These are phyloP conservation scores for Teunomyces tritomae DNA, from an alignment of 805 yeast genomes.

Conservation along the genomic window DNA sequence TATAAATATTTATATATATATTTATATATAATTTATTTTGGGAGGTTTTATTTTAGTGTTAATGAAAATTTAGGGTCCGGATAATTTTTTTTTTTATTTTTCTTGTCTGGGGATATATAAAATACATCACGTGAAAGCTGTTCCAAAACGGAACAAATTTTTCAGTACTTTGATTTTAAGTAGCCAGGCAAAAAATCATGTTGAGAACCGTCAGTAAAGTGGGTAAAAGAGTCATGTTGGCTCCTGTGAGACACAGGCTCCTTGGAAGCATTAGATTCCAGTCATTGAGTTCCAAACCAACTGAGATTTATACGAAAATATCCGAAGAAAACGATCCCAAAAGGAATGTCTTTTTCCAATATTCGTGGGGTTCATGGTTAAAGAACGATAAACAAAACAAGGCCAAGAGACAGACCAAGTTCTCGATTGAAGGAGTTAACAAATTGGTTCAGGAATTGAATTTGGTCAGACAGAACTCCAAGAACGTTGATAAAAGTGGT, in stretches of 20 bases:
- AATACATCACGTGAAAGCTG: not conserved
- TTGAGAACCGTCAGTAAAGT: not conserved
- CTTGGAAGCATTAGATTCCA: not conserved
- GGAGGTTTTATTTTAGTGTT: not conserved
- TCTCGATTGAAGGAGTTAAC: constrained; percentile 76
- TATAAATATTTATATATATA: too few species aligned
- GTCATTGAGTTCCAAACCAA: constrained; percentile 18
- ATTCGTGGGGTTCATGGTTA: constrained; percentile 96
- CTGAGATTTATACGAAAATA: constrained; percentile 51
- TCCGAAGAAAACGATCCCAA: constrained; percentile 64
- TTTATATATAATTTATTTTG: too few species aligned
- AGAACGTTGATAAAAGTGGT: constrained; percentile 22
- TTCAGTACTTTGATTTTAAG: not conserved
- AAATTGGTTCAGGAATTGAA: constrained; percentile 48
- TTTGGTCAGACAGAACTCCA: constrained; percentile 26
- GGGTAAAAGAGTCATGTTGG: not conserved
- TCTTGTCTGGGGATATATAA: not conserved
- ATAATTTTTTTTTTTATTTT: too few species aligned
- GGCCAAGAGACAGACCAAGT: constrained; percentile 71
- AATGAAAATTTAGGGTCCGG: not conserved
- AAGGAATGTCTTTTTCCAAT: constrained; percentile 73
- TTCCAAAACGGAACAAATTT: constrained; percentile 1
- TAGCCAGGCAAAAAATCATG: not conserved
- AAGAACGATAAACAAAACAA: constrained; percentile 73
- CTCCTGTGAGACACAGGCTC: not conserved